Base-by-base conservation (phyloP, 2,329 filamentous ascomycete species). In the Blastomyces parvus region DNA sequence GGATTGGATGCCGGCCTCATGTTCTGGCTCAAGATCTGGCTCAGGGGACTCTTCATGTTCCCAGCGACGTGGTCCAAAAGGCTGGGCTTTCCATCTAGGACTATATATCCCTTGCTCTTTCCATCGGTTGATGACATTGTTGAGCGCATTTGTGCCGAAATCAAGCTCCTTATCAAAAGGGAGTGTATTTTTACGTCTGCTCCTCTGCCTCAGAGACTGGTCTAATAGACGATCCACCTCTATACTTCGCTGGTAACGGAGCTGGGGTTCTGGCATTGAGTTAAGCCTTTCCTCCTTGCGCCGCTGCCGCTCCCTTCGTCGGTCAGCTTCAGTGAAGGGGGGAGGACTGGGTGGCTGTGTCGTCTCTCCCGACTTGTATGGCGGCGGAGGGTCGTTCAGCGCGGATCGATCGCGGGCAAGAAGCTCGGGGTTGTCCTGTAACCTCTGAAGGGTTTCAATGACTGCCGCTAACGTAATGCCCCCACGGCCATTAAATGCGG, bases 91-190 rank as follows among this genome's bases (percentile, higher is more conserved):
- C 66, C 66, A 67, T 17, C 61, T 48, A 52, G 64, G 56, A 19
- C 63, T 65, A 67, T 65, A 69, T 59, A 69, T 69, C 50, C 70
- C 70, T 68, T 72, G 70, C 64, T 70, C 69, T 58, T 70, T 59
- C 69, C 68, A 73, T 56, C 63, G 62, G 55, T 68, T 68, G 64
- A 67, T 69, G 61, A 71, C 62, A 6, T 38, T 69, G 64, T 72
- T 60, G 58, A 60, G 30, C 17, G 62, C 42, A 25, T 40, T 59
- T 53, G 13, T 14, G n/a, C 19, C 40, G 27, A 50, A 56, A n/a
- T 25, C 36, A 19, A 14, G 36, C 33, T 7, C 33, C 22, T 27
- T 50, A 4, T 1, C 11, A 6, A 13, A 50, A 27, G 59, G 57
- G 42, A 59, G 17, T 2, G 61, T 42, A 22, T 58, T 17, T 40